phyloP scores from a whole-genome alignment of 192 early-diverging fungal species.

The Podila verticillata region DNA sequence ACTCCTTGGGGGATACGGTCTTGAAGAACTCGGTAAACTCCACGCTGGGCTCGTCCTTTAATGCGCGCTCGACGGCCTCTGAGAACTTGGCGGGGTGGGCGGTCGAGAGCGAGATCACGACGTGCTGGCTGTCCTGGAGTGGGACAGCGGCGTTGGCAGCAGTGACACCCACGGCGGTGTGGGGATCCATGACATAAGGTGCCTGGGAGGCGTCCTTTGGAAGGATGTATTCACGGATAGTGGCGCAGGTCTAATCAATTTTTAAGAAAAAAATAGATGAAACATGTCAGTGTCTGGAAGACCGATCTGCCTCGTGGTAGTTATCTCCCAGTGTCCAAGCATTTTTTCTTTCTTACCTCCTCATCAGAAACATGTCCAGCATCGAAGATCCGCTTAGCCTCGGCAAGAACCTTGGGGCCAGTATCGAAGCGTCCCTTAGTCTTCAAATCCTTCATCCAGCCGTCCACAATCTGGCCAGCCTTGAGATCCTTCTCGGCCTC shows the following conservation, averaged over 20 bases:
- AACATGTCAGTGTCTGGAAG: not conserved
- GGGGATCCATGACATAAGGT: conserved; percentile 91
- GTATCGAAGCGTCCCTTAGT: conserved; percentile 78
- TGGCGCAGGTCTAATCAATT: conserved; percentile 72
- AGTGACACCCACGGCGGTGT: conserved; percentile 94
- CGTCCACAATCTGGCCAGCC: conserved; percentile 67
- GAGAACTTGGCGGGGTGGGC: conserved; percentile 98
- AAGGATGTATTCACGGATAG: conserved; percentile 76
- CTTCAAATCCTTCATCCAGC: conserved; percentile 87
- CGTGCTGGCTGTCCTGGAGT: conserved; percentile 18
- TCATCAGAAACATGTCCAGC: conserved; percentile 79
- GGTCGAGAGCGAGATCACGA: conserved; percentile 80
- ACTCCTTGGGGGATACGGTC: conserved; percentile 72
- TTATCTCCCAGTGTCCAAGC: not conserved
- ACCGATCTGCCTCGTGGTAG: too few species aligned
- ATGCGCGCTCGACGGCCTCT: conserved; percentile 84
- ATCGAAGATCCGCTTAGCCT: conserved; percentile 77
- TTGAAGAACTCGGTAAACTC: conserved; percentile 62
- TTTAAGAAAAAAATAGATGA: conserved; percentile 5
- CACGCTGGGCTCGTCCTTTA: conserved; percentile 62
- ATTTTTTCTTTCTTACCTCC: conserved; percentile 33
- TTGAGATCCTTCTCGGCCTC: conserved; percentile 55
- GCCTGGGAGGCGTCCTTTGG: conserved; percentile 53
- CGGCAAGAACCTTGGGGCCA: conserved; percentile 62
- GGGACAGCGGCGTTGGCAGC: conserved; percentile 71